Percentiles rank a stretch among this genome's conserved stretches.
Conservation (phyloP, 2,329 filamentous ascomycete species). For the Penicillium hesseltinei region DNA sequence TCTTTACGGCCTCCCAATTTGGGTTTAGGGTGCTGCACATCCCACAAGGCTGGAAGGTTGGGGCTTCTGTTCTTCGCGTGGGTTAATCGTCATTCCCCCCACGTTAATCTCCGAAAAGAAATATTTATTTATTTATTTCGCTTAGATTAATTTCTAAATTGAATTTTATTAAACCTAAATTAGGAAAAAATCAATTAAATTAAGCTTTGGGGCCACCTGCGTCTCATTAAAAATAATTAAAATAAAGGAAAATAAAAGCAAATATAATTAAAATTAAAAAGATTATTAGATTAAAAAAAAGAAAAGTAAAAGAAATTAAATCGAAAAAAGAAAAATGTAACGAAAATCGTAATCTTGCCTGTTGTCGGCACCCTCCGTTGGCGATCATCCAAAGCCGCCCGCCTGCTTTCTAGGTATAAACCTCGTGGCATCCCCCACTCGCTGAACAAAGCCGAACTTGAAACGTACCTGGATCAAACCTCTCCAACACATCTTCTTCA, state of each 20-base stretch:
- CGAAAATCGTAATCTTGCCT: conserved; percentile 14
- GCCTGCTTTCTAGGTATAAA: conserved; percentile 21
- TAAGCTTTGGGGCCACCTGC: conserved; percentile 28
- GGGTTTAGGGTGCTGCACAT: conserved; percentile 15
- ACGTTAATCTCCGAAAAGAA: conserved; percentile 21
- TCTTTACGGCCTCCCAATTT: conserved; percentile 26
- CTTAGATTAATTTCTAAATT: neutral
- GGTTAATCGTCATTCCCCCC: conserved; percentile 19
- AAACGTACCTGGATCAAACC: conserved; percentile 4
- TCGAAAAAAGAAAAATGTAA: conserved; percentile 7
- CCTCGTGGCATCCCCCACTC: conserved; percentile 19
- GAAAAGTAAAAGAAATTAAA: neutral
- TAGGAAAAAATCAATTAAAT: conserved; percentile 19
- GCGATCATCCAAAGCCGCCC: conserved; percentile 21
- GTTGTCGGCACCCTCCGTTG: conserved; percentile 19
- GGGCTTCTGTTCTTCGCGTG: conserved; percentile 12
- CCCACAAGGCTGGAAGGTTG: conserved; percentile 4
- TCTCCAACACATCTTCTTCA: conserved; percentile 9
- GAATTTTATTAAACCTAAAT: neutral
- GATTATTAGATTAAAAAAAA: neutral
- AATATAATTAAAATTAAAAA: neutral
- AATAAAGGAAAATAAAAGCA: neutral
- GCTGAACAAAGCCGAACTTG: conserved; percentile 2
- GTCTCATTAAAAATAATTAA: conserved; percentile 16
- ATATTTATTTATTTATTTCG: neutral